These are phyloP conservation scores for Sarocladiaceae sp. DNA, from an alignment of 2,329 filamentous ascomycete genomes.

Conservation along the genomic window DNA sequence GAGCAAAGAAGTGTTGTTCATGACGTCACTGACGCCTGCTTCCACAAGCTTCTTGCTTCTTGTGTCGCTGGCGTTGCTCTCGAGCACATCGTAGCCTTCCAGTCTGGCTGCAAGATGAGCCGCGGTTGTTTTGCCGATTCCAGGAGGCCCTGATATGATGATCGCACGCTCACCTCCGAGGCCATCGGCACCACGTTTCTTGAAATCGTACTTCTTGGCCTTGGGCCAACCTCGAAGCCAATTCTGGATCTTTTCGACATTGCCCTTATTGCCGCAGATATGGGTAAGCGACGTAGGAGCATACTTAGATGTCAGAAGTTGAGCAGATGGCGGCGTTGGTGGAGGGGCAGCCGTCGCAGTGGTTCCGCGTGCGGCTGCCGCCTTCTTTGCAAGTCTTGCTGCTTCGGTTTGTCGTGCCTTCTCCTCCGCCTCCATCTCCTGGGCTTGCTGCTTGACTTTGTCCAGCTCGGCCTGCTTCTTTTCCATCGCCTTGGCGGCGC, in stretches of 20 bases:
- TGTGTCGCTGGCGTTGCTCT: slow-evolving; percentile 93
- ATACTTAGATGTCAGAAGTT: slow-evolving; percentile 93
- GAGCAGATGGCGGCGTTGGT: slow-evolving; percentile 42
- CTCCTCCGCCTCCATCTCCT: slow-evolving; percentile 83
- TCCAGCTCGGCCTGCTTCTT: slow-evolving; percentile 83
- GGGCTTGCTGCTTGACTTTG: slow-evolving; percentile 74
- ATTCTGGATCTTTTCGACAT: slow-evolving; percentile 82
- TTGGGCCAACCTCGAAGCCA: slow-evolving; percentile 85
- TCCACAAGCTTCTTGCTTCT: slow-evolving; percentile 96
- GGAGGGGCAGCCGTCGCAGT: slow-evolving; percentile 19
- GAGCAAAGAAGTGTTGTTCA: slow-evolving; percentile 88
- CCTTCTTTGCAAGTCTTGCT: slow-evolving; percentile 45
- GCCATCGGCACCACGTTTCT: slow-evolving; percentile 78
- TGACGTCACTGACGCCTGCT: slow-evolving; percentile 77
- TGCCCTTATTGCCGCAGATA: slow-evolving; percentile 90
- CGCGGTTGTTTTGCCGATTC: slow-evolving; percentile 96
- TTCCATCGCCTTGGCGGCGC: slow-evolving; percentile 77
- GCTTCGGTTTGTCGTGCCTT: slow-evolving; percentile 49
- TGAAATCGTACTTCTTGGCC: slow-evolving; percentile 75
- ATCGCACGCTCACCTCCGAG: slow-evolving; percentile 81
- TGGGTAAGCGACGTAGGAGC: slow-evolving; percentile 79
- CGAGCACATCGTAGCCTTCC: slow-evolving; percentile 88
- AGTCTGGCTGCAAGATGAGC: slow-evolving; percentile 91
- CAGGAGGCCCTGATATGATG: slow-evolving; percentile 91
- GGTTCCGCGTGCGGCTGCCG: slow-evolving; percentile 26